phyloP scores from a whole-genome alignment of 2,329 filamentous ascomycete genomes.

The Penicillium sp. region DNA sequence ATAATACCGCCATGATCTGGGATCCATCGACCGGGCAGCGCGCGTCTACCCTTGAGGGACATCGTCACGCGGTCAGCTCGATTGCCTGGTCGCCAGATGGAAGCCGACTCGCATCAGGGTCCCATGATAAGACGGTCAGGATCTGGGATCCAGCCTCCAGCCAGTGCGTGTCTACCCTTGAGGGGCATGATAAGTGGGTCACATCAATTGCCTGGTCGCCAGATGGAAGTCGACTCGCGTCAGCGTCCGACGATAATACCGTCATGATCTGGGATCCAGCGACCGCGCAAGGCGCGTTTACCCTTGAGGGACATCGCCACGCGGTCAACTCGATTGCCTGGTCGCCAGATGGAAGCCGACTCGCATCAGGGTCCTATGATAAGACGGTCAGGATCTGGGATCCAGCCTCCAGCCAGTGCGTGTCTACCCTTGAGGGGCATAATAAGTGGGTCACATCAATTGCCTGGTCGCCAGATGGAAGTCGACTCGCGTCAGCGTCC shows the following conservation, averaged over 20 bases:
- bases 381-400: background rate
- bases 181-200: no score
- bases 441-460: no score
- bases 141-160: conserved; percentile 7
- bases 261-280: no score
- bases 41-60: no score
- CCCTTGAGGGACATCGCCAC: no score
- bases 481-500: conserved; percentile 1
- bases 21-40: no score
- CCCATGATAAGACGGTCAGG: conserved; percentile 5
- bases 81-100: conserved; percentile 6
- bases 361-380: background rate
- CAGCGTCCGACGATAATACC: no score
- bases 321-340: background rate
- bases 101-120: conserved; percentile 14
- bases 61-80: background rate
- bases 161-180: background rate
- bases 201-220: background rate
- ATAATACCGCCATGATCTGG: no score
- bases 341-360: conserved; percentile 6
- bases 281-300: no score
- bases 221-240: conserved; percentile 18
- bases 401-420: background rate
- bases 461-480: conserved; percentile 7
- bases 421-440: background rate